phyloP scores from a whole-genome alignment of 2,329 filamentous ascomycete genomes.

The Blumeria graminis region DNA sequence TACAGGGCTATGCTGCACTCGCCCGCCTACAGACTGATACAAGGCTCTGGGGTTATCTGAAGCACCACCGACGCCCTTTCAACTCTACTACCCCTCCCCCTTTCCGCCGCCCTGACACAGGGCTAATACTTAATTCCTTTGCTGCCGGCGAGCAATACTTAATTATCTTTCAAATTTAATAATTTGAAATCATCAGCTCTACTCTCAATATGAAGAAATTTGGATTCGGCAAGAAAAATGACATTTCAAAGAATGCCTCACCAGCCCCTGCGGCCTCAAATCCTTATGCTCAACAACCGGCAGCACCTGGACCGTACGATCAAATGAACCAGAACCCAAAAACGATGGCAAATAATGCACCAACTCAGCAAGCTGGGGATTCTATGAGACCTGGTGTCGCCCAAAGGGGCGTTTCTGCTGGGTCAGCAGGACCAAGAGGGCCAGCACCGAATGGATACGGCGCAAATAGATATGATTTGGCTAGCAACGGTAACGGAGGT shows the following conservation, averaged over 20 bases:
- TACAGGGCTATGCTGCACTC: too few species aligned
- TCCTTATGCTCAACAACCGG: conserved; percentile 14
- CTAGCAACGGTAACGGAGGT: conserved; percentile 19
- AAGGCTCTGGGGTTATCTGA: too few species aligned
- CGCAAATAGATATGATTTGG: conserved; percentile 6
- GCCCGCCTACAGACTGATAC: too few species aligned
- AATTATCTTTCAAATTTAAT: too few species aligned
- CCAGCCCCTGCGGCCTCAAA: conserved; percentile 16
- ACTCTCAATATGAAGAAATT: conserved; percentile 31
- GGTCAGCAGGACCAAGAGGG: conserved; percentile 30
- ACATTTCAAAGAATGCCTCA: conserved; percentile 23
- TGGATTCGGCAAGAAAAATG: conserved; percentile 31
- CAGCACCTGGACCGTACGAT: conserved; percentile 31
- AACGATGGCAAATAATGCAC: conserved; percentile 9
- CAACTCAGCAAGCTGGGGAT: conserved; percentile 11
- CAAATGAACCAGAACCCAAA: conserved; percentile 26
- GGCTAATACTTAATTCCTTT: too few species aligned
- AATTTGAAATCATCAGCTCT: too few species aligned
- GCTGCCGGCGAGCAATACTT: too few species aligned
- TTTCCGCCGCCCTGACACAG: too few species aligned
- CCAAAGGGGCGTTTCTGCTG: conserved; percentile 16
- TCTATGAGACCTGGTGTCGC: conserved; percentile 12
- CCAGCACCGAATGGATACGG: conserved; percentile 11
- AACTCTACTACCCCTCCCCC: too few species aligned
- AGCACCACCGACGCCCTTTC: too few species aligned